Conservation (phyloP, 352 stramenopile genomes). For the Phytophthora macrochlamydospora region DNA sequence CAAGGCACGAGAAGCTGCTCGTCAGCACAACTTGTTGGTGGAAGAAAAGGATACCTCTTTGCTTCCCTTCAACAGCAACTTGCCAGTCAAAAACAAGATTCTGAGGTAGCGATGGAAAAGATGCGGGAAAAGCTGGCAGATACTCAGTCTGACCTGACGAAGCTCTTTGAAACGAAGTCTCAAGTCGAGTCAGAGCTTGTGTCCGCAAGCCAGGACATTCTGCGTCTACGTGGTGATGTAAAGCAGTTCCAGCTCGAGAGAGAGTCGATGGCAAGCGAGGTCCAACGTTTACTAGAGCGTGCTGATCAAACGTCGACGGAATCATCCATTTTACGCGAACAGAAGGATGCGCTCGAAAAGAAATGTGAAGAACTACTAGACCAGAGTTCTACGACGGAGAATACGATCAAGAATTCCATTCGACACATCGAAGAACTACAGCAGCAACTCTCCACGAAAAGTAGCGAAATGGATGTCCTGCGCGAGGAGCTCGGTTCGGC, state of each 20-base stretch:
- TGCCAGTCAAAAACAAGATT: constrained; percentile 41
- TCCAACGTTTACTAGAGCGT: constrained; percentile 19
- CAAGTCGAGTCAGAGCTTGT: constrained; percentile 17
- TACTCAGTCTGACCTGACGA: constrained; percentile 16
- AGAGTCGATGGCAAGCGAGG: constrained; percentile 20
- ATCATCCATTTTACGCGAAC: constrained; percentile 13
- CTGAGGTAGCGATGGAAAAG: constrained; percentile 18
- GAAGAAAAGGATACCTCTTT: constrained; percentile 32
- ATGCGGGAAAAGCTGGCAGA: constrained; percentile 23
- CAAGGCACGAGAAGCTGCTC: constrained; percentile 22
- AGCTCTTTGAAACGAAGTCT: constrained; percentile 24
- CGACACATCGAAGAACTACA: constrained; percentile 24
- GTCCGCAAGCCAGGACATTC: constrained; percentile 18
- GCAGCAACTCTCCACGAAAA: constrained; percentile 18
- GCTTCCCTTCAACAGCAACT: constrained; percentile 53
- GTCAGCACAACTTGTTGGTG: constrained; percentile 19
- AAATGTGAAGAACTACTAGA: constrained; percentile 24
- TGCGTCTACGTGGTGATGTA: constrained; percentile 13
- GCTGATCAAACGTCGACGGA: constrained; percentile 14
- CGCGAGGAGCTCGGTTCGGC: constrained; percentile 23
- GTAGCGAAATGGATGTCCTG: constrained; percentile 20
- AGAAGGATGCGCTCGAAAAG: constrained; percentile 24
- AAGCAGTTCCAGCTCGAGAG: constrained; percentile 31
- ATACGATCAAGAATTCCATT: constrained; percentile 20
- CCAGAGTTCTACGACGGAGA: constrained; percentile 22